phyloP scores from a whole-genome alignment of 371 early-diverging fungal genomes.

The Lichtheimia ramosa region DNA sequence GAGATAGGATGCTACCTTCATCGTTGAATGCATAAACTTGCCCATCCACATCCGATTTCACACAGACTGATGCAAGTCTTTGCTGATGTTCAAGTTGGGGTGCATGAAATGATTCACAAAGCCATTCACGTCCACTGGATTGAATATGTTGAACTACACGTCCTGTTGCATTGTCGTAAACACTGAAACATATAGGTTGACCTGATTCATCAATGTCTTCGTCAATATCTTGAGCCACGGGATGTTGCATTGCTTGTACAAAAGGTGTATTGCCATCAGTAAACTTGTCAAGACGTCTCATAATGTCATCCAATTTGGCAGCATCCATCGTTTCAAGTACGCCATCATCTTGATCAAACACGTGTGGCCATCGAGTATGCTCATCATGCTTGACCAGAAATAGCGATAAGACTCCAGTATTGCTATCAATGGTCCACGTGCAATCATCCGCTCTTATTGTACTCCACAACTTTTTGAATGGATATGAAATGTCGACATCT shows the following conservation, averaged over 20 bases:
- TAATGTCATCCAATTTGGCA: slow-evolving; percentile 58
- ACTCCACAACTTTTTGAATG: slow-evolving; percentile 38
- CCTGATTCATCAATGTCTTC: slow-evolving; percentile 73
- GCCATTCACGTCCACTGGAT: slow-evolving; percentile 53
- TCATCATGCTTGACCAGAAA: slow-evolving; percentile 64
- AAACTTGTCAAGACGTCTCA: slow-evolving; percentile 64
- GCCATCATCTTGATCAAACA: slow-evolving; percentile 72
- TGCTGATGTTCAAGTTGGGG: background rate
- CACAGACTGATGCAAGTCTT: slow-evolving; percentile 51
- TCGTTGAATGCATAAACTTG: slow-evolving; percentile 53
- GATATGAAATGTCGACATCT: slow-evolving; percentile 24
- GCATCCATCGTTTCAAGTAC: slow-evolving; percentile 76
- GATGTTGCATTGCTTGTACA: slow-evolving; percentile 39
- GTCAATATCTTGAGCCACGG: slow-evolving; percentile 60
- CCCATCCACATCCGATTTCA: slow-evolving; percentile 79
- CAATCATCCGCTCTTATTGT: slow-evolving; percentile 61
- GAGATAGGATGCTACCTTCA: slow-evolving; percentile 11
- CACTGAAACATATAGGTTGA: slow-evolving; percentile 46
- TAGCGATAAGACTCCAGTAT: slow-evolving; percentile 57
- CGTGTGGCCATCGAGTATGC: slow-evolving; percentile 74
- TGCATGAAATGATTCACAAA: slow-evolving; percentile 45
- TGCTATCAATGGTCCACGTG: slow-evolving; percentile 74
- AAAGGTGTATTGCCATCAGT: slow-evolving; percentile 44
- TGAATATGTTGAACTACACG: slow-evolving; percentile 35
- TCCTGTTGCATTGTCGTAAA: slow-evolving; percentile 33